Evolutionary conservation across 2,329 filamentous ascomycete species (phyloP), one percentile per base, ranked within the genome.

Genomic region (Xylariaceae sp.): DNA sequence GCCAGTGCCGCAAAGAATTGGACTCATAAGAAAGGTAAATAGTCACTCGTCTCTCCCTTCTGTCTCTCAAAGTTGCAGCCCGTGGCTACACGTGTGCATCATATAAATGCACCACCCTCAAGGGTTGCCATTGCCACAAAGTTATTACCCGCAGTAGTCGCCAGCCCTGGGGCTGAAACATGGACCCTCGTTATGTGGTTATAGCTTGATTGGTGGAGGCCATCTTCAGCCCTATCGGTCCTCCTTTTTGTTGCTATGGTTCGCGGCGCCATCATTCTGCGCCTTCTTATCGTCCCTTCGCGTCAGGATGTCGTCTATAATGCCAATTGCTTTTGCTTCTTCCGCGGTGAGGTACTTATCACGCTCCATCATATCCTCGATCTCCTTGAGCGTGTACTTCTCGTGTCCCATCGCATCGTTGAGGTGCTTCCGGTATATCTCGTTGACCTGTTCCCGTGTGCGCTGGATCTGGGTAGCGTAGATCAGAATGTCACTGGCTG

Each of bases 401-500:
- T 95, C 89, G 61, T 88, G 72, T 1, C 84, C 87, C 70, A 89
- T 83, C 54, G 86, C 80, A 73, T 85, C 88, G 69, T 92, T 97
- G 70, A 99, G 78, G 74, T 99, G 94, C 55, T 81, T 78, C 73
- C 87, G 84, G 73, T 97, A 97, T 60, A 99, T 97, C 76, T 87
- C 82, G 74, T 99, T 97, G 69, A 97, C 78, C 76, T 93, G 89
- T 64, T 87, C 83, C 60, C 94, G 82, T 57, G 96, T 88, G 60
- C 92, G 82, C 72, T 97, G 81, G 58, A 99, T 99, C 80, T 99
- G 93, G 71, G 92, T 97, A 2, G 94, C 94, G 72, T 99, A 96
- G 64, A 99, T 97, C 52, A 96, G 83, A 65, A 99, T 97, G 71
- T 99, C 94, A 2, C 83, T 82, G 2, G 85, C 84, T 66, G 84